Base-by-base conservation (phyloP, 2,329 filamentous ascomycete species). In the Xylariomycetidae sp. region DNA sequence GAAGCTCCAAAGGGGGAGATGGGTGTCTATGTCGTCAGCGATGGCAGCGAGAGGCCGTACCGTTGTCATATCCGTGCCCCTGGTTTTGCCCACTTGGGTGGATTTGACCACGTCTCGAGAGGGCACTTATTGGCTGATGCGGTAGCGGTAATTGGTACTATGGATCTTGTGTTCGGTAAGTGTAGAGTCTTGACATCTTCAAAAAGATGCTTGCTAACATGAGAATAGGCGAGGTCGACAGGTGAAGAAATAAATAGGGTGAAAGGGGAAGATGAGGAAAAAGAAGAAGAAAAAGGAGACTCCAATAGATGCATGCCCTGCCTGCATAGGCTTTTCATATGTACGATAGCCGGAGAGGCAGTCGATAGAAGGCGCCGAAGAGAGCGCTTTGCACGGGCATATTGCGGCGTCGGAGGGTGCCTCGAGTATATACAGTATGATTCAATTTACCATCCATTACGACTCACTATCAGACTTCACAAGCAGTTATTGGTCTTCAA, bases 1-100 rank as follows among this genome's bases (percentile, higher is more conserved):
- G 92, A 98, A 73, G 92, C 94, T n/a, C 92, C 92, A 41, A 98
- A 98, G 82, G 92, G 92, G 54, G 92, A 98, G 72, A 98, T 98
- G 92, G 92, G 85, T 61, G 92, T 98, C 27, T 98, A 85, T 61
- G 69, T 98, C 32, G 92, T 98, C 55, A 94, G 86, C 59, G 92
- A 98, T 59, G 92, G 92, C 45, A 92, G 82, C 59, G 92, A 98
- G 76, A 76, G 92, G 57, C 92, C 92, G 29, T 98, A 98, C 71
- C 78, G 94, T 56, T 96, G 92, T 68, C 94, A 96, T 72, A 96
- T 98, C 53, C 82, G 92, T 53, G 90, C 94, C 23, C 92, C 92
- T 38, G 92, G 92, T 42, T 98, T 98, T 57, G 92, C 92, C 45
- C 94, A 98, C 67, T 67, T 98, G 63, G 79, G 78, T 55, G 90